Evolutionary conservation across 495 filamentous ascomycete genomes (phyloP).

Genomic region (Hyphodiscus hymeniophilus): DNA sequence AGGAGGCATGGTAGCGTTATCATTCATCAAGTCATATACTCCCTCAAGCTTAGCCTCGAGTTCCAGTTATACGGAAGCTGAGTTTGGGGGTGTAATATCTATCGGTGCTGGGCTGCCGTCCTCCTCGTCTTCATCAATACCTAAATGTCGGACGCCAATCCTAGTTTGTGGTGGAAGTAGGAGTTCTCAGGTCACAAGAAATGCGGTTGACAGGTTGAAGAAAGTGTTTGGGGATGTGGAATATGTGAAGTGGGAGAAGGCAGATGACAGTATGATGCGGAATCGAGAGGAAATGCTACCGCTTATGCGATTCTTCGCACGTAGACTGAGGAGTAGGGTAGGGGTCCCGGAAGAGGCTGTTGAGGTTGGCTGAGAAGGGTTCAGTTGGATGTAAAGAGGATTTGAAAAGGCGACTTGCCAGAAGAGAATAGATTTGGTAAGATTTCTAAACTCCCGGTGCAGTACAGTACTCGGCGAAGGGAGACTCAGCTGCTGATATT

Average conservation of each 20-base stretch:
- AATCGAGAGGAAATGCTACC: conserved; percentile 83
- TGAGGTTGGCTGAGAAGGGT: too few species aligned
- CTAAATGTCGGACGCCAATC: conserved; percentile 62
- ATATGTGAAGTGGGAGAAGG: conserved; percentile 62
- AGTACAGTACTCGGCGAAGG: too few species aligned
- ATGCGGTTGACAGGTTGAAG: conserved; percentile 53
- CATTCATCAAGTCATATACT: too few species aligned
- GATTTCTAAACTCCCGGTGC: too few species aligned
- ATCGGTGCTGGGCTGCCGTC: conserved; percentile 66
- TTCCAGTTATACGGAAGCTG: conserved; percentile 13
- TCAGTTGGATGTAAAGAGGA: background rate
- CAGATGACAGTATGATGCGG: conserved; percentile 74
- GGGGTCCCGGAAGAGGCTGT: conserved; percentile 22
- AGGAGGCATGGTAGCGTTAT: conserved; percentile 72
- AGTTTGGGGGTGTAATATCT: conserved; percentile 57
- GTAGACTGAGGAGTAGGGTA: conserved; percentile 55
- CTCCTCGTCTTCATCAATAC: conserved; percentile 28
- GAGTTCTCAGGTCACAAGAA: conserved; percentile 52
- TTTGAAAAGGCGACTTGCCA: too few species aligned
- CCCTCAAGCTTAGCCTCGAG: background rate
- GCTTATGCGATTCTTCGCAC: conserved; percentile 86
- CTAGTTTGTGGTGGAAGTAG: conserved; percentile 61
- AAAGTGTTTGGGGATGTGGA: conserved; percentile 64
- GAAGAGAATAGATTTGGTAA: too few species aligned
- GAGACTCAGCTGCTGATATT: too few species aligned